phyloP scores from a whole-genome alignment of 306 rosid species.

The Hippophae rhamnoides region DNA sequence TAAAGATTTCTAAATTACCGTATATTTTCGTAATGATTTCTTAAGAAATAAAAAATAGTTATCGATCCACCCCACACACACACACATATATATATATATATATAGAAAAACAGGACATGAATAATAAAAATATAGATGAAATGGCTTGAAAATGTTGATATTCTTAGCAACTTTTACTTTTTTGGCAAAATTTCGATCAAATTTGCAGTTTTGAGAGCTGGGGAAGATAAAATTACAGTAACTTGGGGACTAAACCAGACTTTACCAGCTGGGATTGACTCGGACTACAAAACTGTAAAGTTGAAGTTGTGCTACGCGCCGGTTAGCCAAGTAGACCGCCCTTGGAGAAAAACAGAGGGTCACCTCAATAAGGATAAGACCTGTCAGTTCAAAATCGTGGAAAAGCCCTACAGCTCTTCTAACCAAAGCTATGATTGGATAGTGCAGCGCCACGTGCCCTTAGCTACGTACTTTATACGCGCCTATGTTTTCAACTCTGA shows the following conservation, averaged over 20 bases:
- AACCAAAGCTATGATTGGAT: slow-evolving; percentile 41
- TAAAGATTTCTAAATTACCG: too few relatives aligned
- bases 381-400: slow-evolving; percentile 44
- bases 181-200: not conserved
- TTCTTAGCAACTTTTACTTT: too few relatives aligned
- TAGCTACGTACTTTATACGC: slow-evolving; percentile 71
- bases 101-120: too few relatives aligned
- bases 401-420: slow-evolving; percentile 40
- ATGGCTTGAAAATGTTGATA: too few relatives aligned
- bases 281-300: slow-evolving; percentile 54
- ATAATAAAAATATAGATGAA: too few relatives aligned
- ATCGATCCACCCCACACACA: too few relatives aligned
- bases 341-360: slow-evolving; percentile 83
- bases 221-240: slow-evolving; percentile 48
- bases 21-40: too few relatives aligned
- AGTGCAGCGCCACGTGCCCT: slow-evolving; percentile 45
- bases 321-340: slow-evolving; percentile 67
- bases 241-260: slow-evolving; percentile 55
- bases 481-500: slow-evolving; percentile 54
- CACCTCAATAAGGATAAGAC: slow-evolving; percentile 61
- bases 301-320: slow-evolving; percentile 75
- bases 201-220: slow-evolving; percentile 57
- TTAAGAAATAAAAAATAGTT: too few relatives aligned
- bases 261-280: slow-evolving; percentile 40
- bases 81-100: too few relatives aligned